Evolutionary conservation across 1,284 basidiomycete species (phyloP).

Genomic region (Flammula alnicola): DNA sequence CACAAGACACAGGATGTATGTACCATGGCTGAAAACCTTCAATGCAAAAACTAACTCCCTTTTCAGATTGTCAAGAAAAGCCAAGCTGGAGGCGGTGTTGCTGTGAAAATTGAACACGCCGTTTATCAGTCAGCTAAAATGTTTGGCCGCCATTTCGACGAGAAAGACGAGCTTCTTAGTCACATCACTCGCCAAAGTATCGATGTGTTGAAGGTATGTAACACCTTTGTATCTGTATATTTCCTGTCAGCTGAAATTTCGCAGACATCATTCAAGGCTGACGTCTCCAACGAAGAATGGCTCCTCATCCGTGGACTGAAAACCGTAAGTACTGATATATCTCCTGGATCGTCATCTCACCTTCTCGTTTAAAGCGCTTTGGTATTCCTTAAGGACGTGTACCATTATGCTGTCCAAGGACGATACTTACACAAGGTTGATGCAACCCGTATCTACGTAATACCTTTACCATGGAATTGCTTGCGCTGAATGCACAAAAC

Average conservation of each 20-base stretch:
- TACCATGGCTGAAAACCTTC: slow-evolving; percentile 13
- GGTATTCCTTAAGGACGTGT: slow-evolving; percentile 31
- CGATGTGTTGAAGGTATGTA: slow-evolving; percentile 86
- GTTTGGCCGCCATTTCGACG: slow-evolving; percentile 94
- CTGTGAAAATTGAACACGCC: slow-evolving; percentile 98
- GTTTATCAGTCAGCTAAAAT: slow-evolving; percentile 95
- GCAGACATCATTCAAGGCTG: slow-evolving; percentile 85
- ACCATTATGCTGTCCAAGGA: slow-evolving; percentile 20
- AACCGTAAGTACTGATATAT: slow-evolving; percentile 54
- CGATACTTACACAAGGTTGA: not conserved
- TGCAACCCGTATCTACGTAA: not conserved
- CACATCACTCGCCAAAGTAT: slow-evolving; percentile 93
- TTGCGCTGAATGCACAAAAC: slow-evolving; percentile 8
- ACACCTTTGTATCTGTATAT: slow-evolving; percentile 6
- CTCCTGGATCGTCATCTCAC: not conserved
- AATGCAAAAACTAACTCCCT: too few species aligned
- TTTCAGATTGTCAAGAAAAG: slow-evolving; percentile 85
- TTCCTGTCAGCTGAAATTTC: slow-evolving; percentile 15
- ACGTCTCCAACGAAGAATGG: slow-evolving; percentile 95
- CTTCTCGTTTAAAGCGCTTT: slow-evolving; percentile 30
- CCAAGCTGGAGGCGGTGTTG: slow-evolving; percentile 94
- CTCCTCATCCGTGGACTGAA: slow-evolving; percentile 92
- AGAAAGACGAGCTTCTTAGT: slow-evolving; percentile 93
- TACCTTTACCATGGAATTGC: too few species aligned
- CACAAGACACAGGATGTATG: slow-evolving; percentile 81